Evolutionary conservation across 352 stramenopile genomes (phyloP).

Genomic region (Thraustochytrium striatum): DNA sequence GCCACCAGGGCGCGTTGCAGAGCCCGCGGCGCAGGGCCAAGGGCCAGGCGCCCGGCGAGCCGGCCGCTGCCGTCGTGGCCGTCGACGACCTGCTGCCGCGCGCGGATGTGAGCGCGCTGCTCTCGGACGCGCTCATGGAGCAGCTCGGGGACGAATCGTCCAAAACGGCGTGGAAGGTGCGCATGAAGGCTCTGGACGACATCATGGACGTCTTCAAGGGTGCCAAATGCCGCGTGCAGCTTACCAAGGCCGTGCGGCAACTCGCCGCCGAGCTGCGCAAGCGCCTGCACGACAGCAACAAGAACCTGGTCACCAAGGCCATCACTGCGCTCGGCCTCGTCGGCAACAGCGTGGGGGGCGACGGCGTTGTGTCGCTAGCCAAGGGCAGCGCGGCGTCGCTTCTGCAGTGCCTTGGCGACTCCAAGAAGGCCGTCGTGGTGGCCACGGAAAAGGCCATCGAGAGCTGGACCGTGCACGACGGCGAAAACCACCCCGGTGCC

Average conservation of each 20-base stretch:
- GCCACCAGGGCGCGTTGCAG: slow-evolving; percentile 11
- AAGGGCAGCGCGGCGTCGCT: neutral
- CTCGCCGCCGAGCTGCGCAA: slow-evolving; percentile 37
- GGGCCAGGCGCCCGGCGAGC: neutral
- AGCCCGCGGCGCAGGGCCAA: slow-evolving; percentile 33
- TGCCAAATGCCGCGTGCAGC: slow-evolving; percentile 20
- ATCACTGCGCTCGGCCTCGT: neutral
- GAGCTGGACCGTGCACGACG: slow-evolving; percentile 40
- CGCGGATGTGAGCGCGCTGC: neutral
- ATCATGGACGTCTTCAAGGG: slow-evolving; percentile 24
- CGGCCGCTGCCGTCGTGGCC: neutral
- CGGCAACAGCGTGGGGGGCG: slow-evolving; percentile 5
- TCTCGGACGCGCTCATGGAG: slow-evolving; percentile 20
- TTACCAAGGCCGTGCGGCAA: neutral
- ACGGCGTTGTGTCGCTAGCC: neutral
- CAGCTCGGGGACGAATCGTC: slow-evolving; percentile 21
- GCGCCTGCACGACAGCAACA: slow-evolving; percentile 7
- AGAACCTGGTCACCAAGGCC: slow-evolving; percentile 8
- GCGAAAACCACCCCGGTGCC: neutral
- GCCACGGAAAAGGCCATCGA: slow-evolving; percentile 24
- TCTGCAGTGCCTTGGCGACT: slow-evolving; percentile 12
- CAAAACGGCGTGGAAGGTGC: slow-evolving; percentile 36
- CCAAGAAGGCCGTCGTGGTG: slow-evolving; percentile 23
- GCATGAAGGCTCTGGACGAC: slow-evolving; percentile 24
- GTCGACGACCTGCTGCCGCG: slow-evolving; percentile 23